phyloP scores from a whole-genome alignment of 2,329 filamentous ascomycete species.

The Pestalotiopsis sp. region DNA sequence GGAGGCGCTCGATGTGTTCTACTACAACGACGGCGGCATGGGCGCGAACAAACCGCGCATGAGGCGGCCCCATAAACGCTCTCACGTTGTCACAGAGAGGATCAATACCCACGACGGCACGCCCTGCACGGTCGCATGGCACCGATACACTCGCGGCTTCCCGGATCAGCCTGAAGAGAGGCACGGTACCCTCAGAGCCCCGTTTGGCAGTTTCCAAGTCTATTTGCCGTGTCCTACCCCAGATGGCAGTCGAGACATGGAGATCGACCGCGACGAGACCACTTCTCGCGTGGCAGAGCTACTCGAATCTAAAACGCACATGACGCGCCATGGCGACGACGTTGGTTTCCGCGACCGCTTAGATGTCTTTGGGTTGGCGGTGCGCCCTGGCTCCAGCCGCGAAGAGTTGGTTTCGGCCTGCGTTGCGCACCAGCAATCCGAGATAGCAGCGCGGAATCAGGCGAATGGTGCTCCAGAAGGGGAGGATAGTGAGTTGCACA shows the following conservation, averaged over 20 bases:
- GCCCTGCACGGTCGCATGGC: neutral
- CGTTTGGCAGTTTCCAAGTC: neutral
- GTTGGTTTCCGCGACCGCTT: neutral
- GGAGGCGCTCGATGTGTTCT: neutral
- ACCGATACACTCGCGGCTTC: constrained; percentile 2
- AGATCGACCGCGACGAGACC: neutral
- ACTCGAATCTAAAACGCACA: neutral
- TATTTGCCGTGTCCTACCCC: neutral
- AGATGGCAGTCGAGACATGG: neutral
- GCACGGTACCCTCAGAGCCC: neutral
- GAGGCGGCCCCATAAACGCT: neutral
- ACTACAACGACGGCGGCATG: neutral
- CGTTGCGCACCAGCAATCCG: constrained; percentile 2
- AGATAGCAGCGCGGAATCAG: constrained; percentile 1
- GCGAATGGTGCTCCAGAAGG: neutral
- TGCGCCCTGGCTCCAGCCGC: neutral
- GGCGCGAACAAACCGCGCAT: neutral
- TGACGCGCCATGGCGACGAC: neutral
- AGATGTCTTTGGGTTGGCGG: neutral
- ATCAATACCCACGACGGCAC: constrained; percentile 1
- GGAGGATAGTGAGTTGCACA: neutral
- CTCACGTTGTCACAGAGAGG: neutral
- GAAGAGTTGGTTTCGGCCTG: constrained; percentile 1
- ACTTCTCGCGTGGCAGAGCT: constrained; percentile 3
- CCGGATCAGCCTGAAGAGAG: neutral